Conservation (phyloP, 2,329 filamentous ascomycete genomes). For the Diplodia sapinea region DNA sequence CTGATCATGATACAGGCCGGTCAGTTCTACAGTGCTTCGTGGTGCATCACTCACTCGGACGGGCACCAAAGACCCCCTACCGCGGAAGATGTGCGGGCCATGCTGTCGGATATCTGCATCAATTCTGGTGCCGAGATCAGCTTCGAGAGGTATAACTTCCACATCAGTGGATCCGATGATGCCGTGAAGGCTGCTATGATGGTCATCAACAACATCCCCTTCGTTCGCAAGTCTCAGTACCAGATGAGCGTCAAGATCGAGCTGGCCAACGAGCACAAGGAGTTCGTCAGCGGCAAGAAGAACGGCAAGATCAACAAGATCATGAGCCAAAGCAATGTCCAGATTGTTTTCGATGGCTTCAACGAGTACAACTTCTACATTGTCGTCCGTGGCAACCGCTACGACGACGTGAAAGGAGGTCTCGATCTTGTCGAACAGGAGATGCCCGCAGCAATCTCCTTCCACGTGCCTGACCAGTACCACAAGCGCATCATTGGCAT, state of each 20-base stretch:
- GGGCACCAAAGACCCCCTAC: constrained; percentile 66
- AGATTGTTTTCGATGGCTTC: constrained; percentile 98
- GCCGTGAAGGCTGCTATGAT: constrained; percentile 93
- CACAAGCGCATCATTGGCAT: constrained; percentile 99
- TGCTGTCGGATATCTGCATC: constrained; percentile 94
- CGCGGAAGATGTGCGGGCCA: constrained; percentile 76
- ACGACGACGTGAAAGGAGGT: constrained; percentile 93
- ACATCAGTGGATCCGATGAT: constrained; percentile 94
- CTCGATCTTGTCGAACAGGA: constrained; percentile 94
- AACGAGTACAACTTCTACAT: constrained; percentile 99
- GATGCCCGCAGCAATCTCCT: constrained; percentile 98
- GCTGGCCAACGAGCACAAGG: constrained; percentile 98
- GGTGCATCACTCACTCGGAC: constrained; percentile 87
- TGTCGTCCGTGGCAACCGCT: constrained; percentile 89
- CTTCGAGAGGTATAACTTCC: constrained; percentile 93
- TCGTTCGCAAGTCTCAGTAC: constrained; percentile 84
- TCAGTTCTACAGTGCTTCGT: constrained; percentile 96
- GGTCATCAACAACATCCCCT: constrained; percentile 89
- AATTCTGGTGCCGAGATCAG: constrained; percentile 94
- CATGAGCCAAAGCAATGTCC: constrained; percentile 98
- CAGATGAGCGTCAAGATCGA: constrained; percentile 98
- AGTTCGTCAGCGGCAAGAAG: constrained; percentile 99
- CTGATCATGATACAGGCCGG: constrained; percentile 67
- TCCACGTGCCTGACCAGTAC: constrained; percentile 98
- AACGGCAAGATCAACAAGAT: constrained; percentile 99